Base-by-base conservation (phyloP, 2,329 filamentous ascomycete species). In the Aspergillus hortae region DNA sequence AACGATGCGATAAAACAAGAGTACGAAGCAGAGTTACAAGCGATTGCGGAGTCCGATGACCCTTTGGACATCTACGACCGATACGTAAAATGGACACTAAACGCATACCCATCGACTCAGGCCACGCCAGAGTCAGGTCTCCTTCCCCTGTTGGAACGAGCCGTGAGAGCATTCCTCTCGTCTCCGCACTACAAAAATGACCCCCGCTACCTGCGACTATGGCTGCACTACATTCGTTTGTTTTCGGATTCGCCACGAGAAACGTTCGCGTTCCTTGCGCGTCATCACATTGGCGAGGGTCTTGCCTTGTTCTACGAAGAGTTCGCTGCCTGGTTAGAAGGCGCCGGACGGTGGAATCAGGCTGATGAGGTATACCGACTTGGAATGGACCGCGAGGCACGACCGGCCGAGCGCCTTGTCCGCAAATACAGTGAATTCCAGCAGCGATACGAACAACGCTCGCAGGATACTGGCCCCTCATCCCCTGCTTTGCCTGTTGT, bases 231-330 rank as follows among this genome's bases (percentile, higher is more conserved):
- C 71, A 95, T 97, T 64, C 82, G 87, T 47, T 84, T 96, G 62
- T 97, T 97, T 73, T 89, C 90, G 4, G 94, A 97, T 67, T 80
- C 90, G n/a, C 92, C 92, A 2, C 86, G 92, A 48, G 94, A 99
- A 72, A 90, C 89, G 0, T 99, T 92, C 68, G 85, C 94, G 44
- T 99, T 95, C 67, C 80, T 99, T 33, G 87, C 92, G 11, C 88
- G 92, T 46, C 91, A 99, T 67, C 81, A 80, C 56, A 90, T 99
- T 54, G 94, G 92, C 55, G 91, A 96, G 65, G 78, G 80, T 0
- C 80, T 99, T 2, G 94, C 94, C 1, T 77, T 97, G 3, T 99
- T 91, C 71, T 99, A 99, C 72, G 94, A 99, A 69, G 94, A 97
- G 66, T 99, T 95, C 67, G 92, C 94, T 1, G 88, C 85, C 1